Evolutionary conservation across 2,329 filamentous ascomycete species (phyloP), one percentile per base, ranked within the genome.

Genomic region (Fusarium sp.): DNA sequence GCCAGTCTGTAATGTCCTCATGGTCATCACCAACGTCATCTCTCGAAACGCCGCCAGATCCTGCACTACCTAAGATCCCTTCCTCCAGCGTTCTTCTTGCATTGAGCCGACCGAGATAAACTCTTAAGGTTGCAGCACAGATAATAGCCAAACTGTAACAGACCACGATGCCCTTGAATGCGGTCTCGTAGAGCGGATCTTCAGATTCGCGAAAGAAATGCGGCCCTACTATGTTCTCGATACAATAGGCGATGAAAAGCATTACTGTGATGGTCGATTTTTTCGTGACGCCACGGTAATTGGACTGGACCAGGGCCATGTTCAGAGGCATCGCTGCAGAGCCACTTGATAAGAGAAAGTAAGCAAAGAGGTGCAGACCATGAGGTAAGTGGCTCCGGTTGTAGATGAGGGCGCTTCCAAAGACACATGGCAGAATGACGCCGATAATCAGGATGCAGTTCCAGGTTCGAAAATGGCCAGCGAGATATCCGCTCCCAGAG

Each of bases 1-100:
- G 85, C 87, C 88, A 90, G 75, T 92, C 90, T 2, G 90, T 91
- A 3, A 88, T 80, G 78, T 91, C 89, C 22, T 90, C 88, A 66
- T 89, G 88, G 67, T 88, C 86, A 12, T 40, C 50, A 15, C 32
- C 47, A 38, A 6, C 11, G 14, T 81, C 82, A 8, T 80, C 80
- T 2, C 80, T 82, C 4, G 86, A 82, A 1, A 81, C 82, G 1
- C 85, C 85, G 7, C 84, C 81, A 0, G 81, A 80, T 20, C 84
- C 84, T 4, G 85, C 82, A 65, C 84, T 86, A 6, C 86, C 86
- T 45, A 82, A 80, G 9, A 88, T 79, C 0, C 84, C 87, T 54
- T 90, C 88, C 20, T 79, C 77, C 4, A 70, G 78, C 2, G 81
- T 80, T n/a, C 87, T 82, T 37, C 76, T 81, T 60, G 72, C 75